Conservation (phyloP, 495 filamentous ascomycete genomes). For the Penicillium manginii region DNA sequence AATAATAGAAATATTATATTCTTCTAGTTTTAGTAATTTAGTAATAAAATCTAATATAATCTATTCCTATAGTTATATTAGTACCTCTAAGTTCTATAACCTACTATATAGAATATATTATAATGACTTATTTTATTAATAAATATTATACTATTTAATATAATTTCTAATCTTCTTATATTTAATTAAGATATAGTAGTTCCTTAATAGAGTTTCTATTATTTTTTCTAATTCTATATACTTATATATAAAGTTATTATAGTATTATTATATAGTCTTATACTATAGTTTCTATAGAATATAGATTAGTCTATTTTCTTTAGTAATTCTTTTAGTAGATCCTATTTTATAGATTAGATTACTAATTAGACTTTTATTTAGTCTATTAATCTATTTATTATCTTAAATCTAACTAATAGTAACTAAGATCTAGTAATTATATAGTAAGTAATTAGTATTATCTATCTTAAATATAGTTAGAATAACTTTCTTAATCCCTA, state of each 20-base stretch:
- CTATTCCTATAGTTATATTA: slow-evolving; percentile 14
- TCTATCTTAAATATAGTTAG: no score
- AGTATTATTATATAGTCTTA: slow-evolving; percentile 12
- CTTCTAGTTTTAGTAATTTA: no score
- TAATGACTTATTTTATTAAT: no score
- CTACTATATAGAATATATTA: no score
- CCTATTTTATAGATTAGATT: background rate
- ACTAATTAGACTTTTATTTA: slow-evolving; percentile 5
- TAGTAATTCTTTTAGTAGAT: background rate
- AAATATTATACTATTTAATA: no score
- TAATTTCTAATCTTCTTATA: slow-evolving; percentile 9
- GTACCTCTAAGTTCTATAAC: slow-evolving; percentile 12
- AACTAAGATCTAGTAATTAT: no score
- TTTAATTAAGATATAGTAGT: slow-evolving; percentile 8
- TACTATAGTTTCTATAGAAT: slow-evolving; percentile 3
- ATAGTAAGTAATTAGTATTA: no score
- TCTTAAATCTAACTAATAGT: no score
- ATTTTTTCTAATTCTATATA: slow-evolving; percentile 13
- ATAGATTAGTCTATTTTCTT: slow-evolving; percentile 13
- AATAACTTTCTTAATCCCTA: no score
- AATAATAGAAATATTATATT: no score
- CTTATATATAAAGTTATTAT: slow-evolving; percentile 2
- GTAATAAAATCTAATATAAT: no score
- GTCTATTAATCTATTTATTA: slow-evolving; percentile 7
- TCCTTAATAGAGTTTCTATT: slow-evolving; percentile 13